Percentiles rank a stretch among this genome's conserved stretches.
Conservation (phyloP, 73 alveolate genomes). For the Durusdinium trenchii region DNA sequence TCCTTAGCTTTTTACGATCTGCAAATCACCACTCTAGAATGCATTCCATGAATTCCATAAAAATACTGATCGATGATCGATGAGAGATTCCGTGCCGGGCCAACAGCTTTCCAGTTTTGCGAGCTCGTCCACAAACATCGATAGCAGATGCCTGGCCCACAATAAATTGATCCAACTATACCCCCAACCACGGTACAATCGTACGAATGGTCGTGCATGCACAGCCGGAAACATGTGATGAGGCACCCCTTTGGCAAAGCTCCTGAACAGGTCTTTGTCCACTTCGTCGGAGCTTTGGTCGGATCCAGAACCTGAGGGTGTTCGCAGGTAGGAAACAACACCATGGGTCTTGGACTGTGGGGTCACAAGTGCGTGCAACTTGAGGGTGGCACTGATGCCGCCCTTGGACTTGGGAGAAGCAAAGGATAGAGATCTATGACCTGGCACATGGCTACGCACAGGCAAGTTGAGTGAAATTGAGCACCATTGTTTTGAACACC, state of each 20-base stretch:
- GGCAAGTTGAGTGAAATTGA: too few species aligned
- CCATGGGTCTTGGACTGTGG: too few species aligned
- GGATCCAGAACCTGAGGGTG: slow-evolving; percentile 37
- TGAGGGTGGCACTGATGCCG: too few species aligned
- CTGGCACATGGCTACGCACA: too few species aligned
- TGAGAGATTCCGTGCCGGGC: not conserved
- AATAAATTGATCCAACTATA: not conserved
- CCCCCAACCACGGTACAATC: not conserved
- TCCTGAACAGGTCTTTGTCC: not conserved
- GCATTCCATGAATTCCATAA: not conserved
- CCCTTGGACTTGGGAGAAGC: too few species aligned
- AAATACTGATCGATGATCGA: not conserved
- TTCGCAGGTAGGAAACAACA: too few species aligned
- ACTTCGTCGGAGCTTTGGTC: not conserved
- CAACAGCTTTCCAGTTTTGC: not conserved
- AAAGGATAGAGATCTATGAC: too few species aligned
- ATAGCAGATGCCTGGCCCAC: slow-evolving; percentile 9
- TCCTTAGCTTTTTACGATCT: not conserved
- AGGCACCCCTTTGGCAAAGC: not conserved
- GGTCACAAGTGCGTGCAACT: too few species aligned
- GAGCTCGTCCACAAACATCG: not conserved
- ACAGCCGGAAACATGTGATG: not conserved
- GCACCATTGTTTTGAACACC: too few species aligned
- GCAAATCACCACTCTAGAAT: not conserved
- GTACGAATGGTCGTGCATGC: not conserved